Base-by-base conservation (phyloP, 192 early-diverging fungal species). In the Haplosporangium gracile region DNA sequence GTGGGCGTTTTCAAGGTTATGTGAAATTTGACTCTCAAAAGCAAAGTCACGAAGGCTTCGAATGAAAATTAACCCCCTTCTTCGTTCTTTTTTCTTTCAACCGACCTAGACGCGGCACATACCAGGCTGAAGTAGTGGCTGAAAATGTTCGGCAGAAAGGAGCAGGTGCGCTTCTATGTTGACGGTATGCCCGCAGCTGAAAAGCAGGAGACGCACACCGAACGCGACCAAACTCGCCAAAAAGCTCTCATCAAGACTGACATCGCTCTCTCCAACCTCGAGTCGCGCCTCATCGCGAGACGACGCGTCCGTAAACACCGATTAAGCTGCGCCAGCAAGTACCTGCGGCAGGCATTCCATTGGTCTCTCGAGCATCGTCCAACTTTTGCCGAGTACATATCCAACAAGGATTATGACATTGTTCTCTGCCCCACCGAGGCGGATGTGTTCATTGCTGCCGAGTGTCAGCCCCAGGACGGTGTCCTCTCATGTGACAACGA, bases 381-480 rank as follows among this genome's bases (percentile, higher is more conserved):
- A 18, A 42, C 77, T 0, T 79, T 79, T 72, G 49, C 60, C 70
- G 77, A 71, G 53, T 79, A 72, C 53, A 79, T 79, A 49, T 32
- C 22, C 36, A 72, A 42, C 51, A 20, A 55, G 39, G 53, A n/a
- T 10, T 79, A 72, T 15, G 70, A 55, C 70, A 79, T 79, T 29
- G 42, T 68, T 1, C 43, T 79, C 2, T 72, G 70, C 34, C 53
- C n/a, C 0, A 72, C 70, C 20, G 77, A 79, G 24, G 13, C 77
- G 0, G 77, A 79, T 60, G 70, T 79, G 5, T 36, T 55, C 22
- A 79, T 79, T 60, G 77, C 77, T 22, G 39, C 38, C 0, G 69
- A 79, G 51, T 72, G 77, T 42, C 68, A 70, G 2, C 53, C 68
- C 5, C 1, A 79, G 11, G 77, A 79, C 39, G 70, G 42, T 20